phyloP scores from a whole-genome alignment of 495 filamentous ascomycete species.

The Neurospora hispaniola region DNA sequence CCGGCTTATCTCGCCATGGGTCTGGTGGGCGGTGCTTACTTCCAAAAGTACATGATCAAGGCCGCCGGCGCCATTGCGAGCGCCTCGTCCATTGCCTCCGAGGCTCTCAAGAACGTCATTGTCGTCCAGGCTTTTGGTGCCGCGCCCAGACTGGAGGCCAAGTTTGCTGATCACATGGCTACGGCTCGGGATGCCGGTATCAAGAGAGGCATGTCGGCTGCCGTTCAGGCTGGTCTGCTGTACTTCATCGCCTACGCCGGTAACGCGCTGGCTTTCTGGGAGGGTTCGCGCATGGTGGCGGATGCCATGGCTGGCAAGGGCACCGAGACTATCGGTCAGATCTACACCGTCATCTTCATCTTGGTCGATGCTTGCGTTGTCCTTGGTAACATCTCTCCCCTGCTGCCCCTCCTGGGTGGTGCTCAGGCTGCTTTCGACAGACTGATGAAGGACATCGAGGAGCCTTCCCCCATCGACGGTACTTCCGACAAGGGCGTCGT shows the following conservation, averaged over 20 bases:
- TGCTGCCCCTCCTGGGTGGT: conserved; percentile 60
- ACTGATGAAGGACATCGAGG: conserved; percentile 81
- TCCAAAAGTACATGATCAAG: conserved; percentile 43
- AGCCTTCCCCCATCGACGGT: conserved; percentile 66
- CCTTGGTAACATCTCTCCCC: conserved; percentile 74
- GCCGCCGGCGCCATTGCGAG: conserved; percentile 40
- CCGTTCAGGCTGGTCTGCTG: conserved; percentile 65
- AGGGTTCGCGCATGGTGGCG: conserved; percentile 69
- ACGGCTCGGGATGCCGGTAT: conserved; percentile 62
- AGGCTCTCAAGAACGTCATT: conserved; percentile 78
- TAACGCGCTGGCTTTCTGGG: conserved; percentile 89
- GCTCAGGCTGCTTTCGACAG: conserved; percentile 73
- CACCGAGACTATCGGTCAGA: conserved; percentile 12
- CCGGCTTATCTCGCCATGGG: conserved; percentile 56
- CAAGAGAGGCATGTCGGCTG: conserved; percentile 56
- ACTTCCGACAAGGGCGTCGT: conserved; percentile 52
- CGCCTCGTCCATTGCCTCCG: conserved; percentile 63
- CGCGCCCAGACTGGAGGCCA: conserved; percentile 66
- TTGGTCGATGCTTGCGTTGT: conserved; percentile 38
- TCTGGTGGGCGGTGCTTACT: conserved; percentile 44
- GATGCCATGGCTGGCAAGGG: conserved; percentile 39
- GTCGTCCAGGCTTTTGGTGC: conserved; percentile 83
- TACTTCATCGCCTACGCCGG: conserved; percentile 73
- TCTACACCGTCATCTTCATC: conserved; percentile 22
- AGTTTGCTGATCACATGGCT: conserved; percentile 62